Base-by-base conservation (phyloP, 1,139 yeast genomes). In the Taphrina betulina region DNA sequence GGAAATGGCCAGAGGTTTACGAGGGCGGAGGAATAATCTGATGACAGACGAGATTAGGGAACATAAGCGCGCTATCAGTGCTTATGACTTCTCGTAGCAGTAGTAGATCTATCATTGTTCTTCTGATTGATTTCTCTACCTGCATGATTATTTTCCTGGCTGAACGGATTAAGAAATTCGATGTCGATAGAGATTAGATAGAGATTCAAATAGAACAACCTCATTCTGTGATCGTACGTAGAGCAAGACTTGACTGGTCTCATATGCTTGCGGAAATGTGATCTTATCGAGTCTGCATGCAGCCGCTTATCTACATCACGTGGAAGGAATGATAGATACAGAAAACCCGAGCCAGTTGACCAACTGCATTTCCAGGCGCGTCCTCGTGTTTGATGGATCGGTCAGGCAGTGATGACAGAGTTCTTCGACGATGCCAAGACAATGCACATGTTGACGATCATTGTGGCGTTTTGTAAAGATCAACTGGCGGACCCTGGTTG, bases 11-110 rank as follows among this genome's bases (percentile, higher is more conserved):
- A 17, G 40, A 36, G 20, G 10, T 36, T 36, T 16, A 36, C 24
- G 20, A 36, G 40, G 40, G 40, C 40, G 40, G 40, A 36, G 20
- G 40, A 36, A 10, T 36, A 24, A 36, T 36, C 40, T 36, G 40
- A 36, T 16, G 40, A 36, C 40, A 36, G 40, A 36, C 40, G 40
- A 36, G 40, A 36, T 22, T 36, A 36, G 40, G 16, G 40, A 36
- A 36, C 40, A 36, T 36, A 36, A 36, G 40, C 40, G n/a, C n/a
- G 40, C 40, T 36, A 16, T 36, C 40, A 36, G 40, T 36, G 40
- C 40, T 36, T 24, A 16, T 36, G 40, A 36, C 40, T 36, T 36
- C 40, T 36, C 40, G 40, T 36, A 36, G 40, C 40, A 36, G 40
- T 22, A 36, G 40, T 22, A 36, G 23, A 36, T 36, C 20, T 36